phyloP scores from a whole-genome alignment of 371 early-diverging fungal genomes.

The Actinomortierella ambigua region DNA sequence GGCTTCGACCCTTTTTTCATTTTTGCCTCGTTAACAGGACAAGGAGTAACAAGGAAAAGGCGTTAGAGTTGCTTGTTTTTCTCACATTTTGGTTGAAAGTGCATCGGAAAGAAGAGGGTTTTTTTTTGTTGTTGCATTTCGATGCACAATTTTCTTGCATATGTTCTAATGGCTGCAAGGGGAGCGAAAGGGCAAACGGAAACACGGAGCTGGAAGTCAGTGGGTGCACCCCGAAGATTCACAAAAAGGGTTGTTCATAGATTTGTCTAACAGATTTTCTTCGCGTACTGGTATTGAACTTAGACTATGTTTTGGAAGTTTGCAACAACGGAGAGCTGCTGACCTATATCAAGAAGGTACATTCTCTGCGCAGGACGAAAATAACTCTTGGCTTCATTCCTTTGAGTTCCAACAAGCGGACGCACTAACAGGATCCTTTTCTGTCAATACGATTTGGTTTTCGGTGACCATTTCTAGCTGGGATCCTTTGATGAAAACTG shows the following conservation, averaged over 20 bases:
- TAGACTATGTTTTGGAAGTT: constrained; percentile 89
- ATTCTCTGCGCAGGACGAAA: not conserved
- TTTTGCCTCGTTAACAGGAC: no score
- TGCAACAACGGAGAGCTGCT: constrained; percentile 92
- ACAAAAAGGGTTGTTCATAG: not conserved
- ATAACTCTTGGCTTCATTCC: not conserved
- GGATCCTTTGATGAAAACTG: constrained; percentile 74
- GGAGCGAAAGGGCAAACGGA: no score
- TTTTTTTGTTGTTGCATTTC: no score
- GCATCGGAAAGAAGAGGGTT: no score
- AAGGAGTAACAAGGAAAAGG: no score
- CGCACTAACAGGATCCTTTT: not conserved
- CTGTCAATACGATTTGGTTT: not conserved
- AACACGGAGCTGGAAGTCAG: no score
- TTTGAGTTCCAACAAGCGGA: not conserved
- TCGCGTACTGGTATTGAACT: not conserved
- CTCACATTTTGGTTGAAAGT: no score
- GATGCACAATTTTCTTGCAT: no score
- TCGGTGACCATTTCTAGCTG: constrained; percentile 48
- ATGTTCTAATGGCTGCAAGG: no score
- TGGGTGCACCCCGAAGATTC: not conserved
- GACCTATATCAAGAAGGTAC: constrained; percentile 70
- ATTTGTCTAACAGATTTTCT: constrained; percentile 2
- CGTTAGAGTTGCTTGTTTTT: no score
- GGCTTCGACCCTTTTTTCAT: no score